Evolutionary conservation across 1,139 yeast species (phyloP).

Genomic region (Debaryomyces sp.): DNA sequence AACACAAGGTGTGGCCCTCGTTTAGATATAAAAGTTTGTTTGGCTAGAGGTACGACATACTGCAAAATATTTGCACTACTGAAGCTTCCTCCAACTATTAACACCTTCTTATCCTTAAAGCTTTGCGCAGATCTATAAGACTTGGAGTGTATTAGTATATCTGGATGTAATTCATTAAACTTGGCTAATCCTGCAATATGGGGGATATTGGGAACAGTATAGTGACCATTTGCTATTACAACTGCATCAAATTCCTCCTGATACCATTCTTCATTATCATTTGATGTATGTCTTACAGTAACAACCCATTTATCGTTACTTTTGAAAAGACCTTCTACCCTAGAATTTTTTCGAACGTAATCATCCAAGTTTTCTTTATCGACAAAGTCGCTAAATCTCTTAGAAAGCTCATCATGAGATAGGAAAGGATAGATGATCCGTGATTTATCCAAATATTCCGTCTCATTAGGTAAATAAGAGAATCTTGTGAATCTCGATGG

Average conservation of each 20-base stretch:
- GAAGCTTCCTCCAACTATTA: slow-evolving; percentile 54
- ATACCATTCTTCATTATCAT: slow-evolving; percentile 38
- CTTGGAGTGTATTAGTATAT: slow-evolving; percentile 59
- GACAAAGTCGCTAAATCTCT: slow-evolving; percentile 32
- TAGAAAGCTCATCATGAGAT: slow-evolving; percentile 39
- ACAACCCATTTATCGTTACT: slow-evolving; percentile 45
- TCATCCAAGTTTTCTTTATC: slow-evolving; percentile 29
- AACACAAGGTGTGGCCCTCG: slow-evolving; percentile 32
- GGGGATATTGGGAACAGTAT: slow-evolving; percentile 54
- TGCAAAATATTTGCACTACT: slow-evolving; percentile 56
- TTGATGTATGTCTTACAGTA: slow-evolving; percentile 25
- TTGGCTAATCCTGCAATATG: slow-evolving; percentile 52
- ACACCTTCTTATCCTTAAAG: slow-evolving; percentile 43
- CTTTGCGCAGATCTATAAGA: slow-evolving; percentile 54
- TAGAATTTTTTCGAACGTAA: slow-evolving; percentile 39
- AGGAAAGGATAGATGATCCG: slow-evolving; percentile 37
- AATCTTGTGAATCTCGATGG: slow-evolving; percentile 47
- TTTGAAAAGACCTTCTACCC: slow-evolving; percentile 41
- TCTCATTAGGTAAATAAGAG: slow-evolving; percentile 33
- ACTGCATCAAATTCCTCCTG: slow-evolving; percentile 50
- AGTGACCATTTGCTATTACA: slow-evolving; percentile 58
- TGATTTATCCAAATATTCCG: neutral
- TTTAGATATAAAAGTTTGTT: slow-evolving; percentile 39
- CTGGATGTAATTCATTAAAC: slow-evolving; percentile 50
- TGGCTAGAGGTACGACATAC: slow-evolving; percentile 46